Percentiles rank a stretch among this genome's conserved stretches.
Conservation (phyloP, 139 green algal genomes). For the Chlorella sorokiniana region DNA sequence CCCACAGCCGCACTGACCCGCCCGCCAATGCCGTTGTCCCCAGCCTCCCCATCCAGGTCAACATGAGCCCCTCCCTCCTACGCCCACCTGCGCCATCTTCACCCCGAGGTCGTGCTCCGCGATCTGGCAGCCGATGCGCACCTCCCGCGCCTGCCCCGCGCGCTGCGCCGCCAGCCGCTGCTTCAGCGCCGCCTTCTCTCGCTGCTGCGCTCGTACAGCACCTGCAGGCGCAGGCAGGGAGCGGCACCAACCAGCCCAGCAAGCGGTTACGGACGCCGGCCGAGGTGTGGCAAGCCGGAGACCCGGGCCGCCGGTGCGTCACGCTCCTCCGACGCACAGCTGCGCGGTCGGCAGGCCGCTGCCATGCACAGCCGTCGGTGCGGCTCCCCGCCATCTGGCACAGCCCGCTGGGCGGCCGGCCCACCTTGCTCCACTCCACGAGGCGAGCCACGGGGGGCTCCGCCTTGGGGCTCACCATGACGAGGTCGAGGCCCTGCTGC, state of each 20-base stretch:
- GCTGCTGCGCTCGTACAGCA: constrained; percentile 43
- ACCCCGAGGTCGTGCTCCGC: constrained; percentile 39
- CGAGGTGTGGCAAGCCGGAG: too few relatives aligned
- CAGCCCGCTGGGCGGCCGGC: background rate
- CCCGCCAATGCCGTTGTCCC: too few relatives aligned
- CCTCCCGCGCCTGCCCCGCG: constrained; percentile 27
- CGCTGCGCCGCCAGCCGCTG: constrained; percentile 17
- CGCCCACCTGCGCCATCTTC: constrained; percentile 31
- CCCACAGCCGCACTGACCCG: background rate
- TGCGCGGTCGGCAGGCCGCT: too few relatives aligned
- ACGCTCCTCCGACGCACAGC: too few relatives aligned
- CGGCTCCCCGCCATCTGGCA: background rate
- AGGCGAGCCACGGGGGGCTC: constrained; percentile 37
- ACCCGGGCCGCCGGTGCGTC: too few relatives aligned
- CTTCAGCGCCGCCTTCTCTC: constrained; percentile 22
- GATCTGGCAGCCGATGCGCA: constrained; percentile 36
- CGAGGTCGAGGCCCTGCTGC: constrained; percentile 22
- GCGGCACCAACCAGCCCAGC: background rate
- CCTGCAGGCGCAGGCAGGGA: background rate
- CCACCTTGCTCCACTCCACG: constrained; percentile 31
- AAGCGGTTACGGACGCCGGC: too few relatives aligned
- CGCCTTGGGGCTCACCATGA: constrained; percentile 17
- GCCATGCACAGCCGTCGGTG: background rate
- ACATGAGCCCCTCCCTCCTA: background rate
- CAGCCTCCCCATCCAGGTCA: background rate